Conservation (phyloP, 2,329 filamentous ascomycete genomes). For the Aspergillus eucalypticola region DNA sequence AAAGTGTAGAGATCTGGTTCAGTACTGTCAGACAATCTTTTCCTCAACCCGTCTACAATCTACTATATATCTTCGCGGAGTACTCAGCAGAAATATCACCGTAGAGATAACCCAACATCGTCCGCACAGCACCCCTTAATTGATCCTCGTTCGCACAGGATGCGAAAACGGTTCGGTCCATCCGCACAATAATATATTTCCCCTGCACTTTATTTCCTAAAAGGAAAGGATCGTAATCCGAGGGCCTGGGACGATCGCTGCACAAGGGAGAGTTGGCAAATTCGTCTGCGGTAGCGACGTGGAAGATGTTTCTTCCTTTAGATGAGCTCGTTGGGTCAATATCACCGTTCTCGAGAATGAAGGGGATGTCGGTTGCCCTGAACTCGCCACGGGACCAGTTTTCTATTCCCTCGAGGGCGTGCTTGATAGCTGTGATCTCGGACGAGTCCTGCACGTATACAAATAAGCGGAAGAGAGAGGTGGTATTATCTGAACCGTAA, state of each 20-base stretch:
- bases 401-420: slow-evolving; percentile 1
- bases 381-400: slow-evolving; percentile 12
- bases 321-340: background rate
- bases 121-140: slow-evolving; percentile 14
- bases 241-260: slow-evolving; percentile 29
- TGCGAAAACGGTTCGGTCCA: slow-evolving; percentile 39
- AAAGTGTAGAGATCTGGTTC: too few relatives aligned
- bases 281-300: slow-evolving; percentile 31
- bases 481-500: slow-evolving; percentile 26
- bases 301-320: slow-evolving; percentile 11
- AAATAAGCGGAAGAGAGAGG: slow-evolving; percentile 35
- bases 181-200: slow-evolving; percentile 34
- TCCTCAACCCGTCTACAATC: too few relatives aligned
- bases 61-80: too few relatives aligned
- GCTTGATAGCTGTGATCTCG: slow-evolving; percentile 2
- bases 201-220: slow-evolving; percentile 24
- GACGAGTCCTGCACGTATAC: slow-evolving; percentile 23
- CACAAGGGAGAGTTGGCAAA: slow-evolving; percentile 32
- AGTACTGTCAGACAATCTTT: too few relatives aligned
- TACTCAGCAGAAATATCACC: background rate
- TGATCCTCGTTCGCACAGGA: slow-evolving; percentile 26
- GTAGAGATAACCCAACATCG: background rate
- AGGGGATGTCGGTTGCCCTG: slow-evolving; percentile 1
- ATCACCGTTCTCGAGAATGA: slow-evolving; percentile 13
- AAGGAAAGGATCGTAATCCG: slow-evolving; percentile 29